phyloP scores from a whole-genome alignment of 1,284 basidiomycete species.

The Heterobasidion irregulare region DNA sequence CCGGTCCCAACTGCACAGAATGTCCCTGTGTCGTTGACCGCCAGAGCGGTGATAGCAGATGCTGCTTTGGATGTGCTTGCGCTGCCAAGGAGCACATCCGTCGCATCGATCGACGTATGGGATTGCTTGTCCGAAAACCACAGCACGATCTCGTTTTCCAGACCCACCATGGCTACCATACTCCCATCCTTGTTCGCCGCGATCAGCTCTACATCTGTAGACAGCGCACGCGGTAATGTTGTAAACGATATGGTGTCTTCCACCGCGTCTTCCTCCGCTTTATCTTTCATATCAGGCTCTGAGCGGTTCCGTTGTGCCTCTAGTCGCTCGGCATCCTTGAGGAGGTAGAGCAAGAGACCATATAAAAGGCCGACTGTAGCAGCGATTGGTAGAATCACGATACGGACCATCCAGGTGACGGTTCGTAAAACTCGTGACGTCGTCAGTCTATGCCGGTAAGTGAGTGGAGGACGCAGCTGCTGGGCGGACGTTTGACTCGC shows the following conservation, averaged over 20 bases:
- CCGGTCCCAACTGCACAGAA: constrained; percentile 58
- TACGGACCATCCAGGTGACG: constrained; percentile 72
- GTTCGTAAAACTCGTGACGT: constrained; percentile 42
- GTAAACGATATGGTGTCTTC: constrained; percentile 48
- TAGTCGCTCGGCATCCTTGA: constrained; percentile 88
- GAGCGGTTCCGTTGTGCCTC: constrained; percentile 72
- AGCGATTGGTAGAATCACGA: constrained; percentile 81
- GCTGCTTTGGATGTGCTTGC: constrained; percentile 38
- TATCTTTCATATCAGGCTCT: constrained; percentile 25
- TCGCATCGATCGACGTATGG: constrained; percentile 42
- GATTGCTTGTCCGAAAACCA: constrained; percentile 43
- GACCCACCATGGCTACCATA: constrained; percentile 61
- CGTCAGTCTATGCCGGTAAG: constrained; percentile 31
- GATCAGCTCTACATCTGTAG: constrained; percentile 79
- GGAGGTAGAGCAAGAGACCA: constrained; percentile 76
- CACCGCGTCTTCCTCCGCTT: constrained; percentile 27
- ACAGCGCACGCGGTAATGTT: constrained; percentile 69
- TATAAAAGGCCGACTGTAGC: constrained; percentile 73
- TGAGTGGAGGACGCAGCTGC: constrained; percentile 12
- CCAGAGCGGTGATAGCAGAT: constrained; percentile 47
- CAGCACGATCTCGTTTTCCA: constrained; percentile 71
- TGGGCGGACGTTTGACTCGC: constrained; percentile 6
- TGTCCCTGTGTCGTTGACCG: constrained; percentile 46
- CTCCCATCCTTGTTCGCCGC: constrained; percentile 58
- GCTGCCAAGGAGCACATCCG: constrained; percentile 36